Evolutionary conservation across 1,284 basidiomycete genomes (phyloP), one percentile per base, ranked within the genome.

Genomic region (Abortiporus biennis): DNA sequence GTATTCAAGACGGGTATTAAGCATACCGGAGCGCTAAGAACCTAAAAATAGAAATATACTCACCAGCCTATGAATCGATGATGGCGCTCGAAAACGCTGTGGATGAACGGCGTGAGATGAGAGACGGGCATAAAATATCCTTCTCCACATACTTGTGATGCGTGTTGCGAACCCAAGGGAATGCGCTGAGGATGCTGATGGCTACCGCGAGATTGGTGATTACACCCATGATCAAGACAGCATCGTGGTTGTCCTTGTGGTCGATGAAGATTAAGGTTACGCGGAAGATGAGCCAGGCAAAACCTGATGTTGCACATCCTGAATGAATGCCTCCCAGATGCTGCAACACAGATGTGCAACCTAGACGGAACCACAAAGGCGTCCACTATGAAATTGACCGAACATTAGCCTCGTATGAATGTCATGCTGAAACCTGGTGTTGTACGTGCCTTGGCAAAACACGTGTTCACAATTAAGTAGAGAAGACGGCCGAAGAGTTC

Each of bases 1-100:
- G 47, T 40, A 51, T 41, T 38, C 36, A 50, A 47, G 17, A 37
- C 43, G 42, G 47, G 43, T 42, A 44, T 49, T 56, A 42, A 52
- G 54, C 41, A 27, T 46, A 43, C 38, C 38, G 34, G 50, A 31
- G 47, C 44, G 49, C 43, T 52, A 29, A 43, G 32, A 31, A n/a
- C 45, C 49, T 24, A 33, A 25, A 43, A 50, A 42, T 13, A 53
- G 44, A 43, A 39, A 33, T 31, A 38, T 49, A 62, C 73, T 54
- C 57, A 78, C 78, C 80, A 85, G 40, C 81, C 81, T 54, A 79
- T 69, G 57, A 84, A 80, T 13, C 81, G 74, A 62, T 85, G 81
- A 55, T 81, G 74, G 38, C 78, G 63, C 53, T 85, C 81, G 51
- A 85, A 85, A 20, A 80, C 63, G 49, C 80, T 84, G 40, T 20